Base-by-base conservation (phyloP, 192 early-diverging fungal species). In the Backusella tarrabulga region DNA sequence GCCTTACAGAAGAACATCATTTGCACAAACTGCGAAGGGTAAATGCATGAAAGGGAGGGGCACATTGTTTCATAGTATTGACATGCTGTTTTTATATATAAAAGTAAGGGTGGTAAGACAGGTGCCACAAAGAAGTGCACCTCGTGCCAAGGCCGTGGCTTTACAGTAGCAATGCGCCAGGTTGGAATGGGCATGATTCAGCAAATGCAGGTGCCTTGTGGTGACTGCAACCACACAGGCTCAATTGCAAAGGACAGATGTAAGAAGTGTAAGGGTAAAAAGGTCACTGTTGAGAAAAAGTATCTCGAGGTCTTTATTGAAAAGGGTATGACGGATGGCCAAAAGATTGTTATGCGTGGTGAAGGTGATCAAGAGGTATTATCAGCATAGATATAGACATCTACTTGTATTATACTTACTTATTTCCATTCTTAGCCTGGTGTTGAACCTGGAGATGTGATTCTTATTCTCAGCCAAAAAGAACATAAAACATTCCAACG, bases 121-220 rank as follows among this genome's bases (percentile, higher is more conserved):
- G 81, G 92, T 32, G 93, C 94, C 0, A 85, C 87, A 6, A 93
- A 89, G 80, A 88, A 88, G 46, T 97, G 96, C 79, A 67, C 74
- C 12, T 86, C 88, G 19, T 97, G 96, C 84, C 83, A 92, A 19
- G 96, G 95, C 41, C 89, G 92, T 69, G 96, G 96, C 70, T 81
- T 94, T 80, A 91, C 93, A 81, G 81, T 94, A 68, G 87, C 92
- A 60, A 88, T 94, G 83, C 80, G 94, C 34, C 94, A 95, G 82
- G 87, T 97, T 72, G 96, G 96, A 23, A 94, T 95, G 50, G 88
- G 88, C 60, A 97, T 97, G 95, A 92, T 96, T 79, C 95, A 96
- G 80, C 94, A 96, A 81, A 92, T 94, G 90, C 93, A 94, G 77
- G 90, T 93, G 36, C 88, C 91, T 34, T 97, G 96, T 81, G 78